A percentile compares a stretch with the other conserved stretches of the same genome.
Evolutionary conservation across 192 early-diverging fungal species (phyloP).

Genomic region (Pilaira anomala): DNA sequence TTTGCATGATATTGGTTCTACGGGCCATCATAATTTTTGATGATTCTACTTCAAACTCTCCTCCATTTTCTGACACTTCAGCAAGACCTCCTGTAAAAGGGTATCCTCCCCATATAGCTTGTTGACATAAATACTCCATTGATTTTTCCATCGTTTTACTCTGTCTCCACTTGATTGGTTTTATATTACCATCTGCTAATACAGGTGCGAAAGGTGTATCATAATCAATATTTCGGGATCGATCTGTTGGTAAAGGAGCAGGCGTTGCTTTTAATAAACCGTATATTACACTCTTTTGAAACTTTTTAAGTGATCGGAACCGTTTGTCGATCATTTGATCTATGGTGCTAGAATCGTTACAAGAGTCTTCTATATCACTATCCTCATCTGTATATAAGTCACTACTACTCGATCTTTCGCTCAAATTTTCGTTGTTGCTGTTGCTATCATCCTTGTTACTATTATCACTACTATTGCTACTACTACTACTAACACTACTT

Average conservation of each 20-base stretch:
- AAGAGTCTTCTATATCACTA: neutral
- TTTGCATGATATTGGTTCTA: conserved; percentile 35
- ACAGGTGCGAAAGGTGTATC: conserved; percentile 24
- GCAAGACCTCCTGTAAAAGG: conserved; percentile 42
- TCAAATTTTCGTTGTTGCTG: conserved; percentile 7
- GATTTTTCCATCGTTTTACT: conserved; percentile 35
- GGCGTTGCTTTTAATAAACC: neutral
- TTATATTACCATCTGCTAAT: neutral
- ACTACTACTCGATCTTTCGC: neutral
- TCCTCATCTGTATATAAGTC: neutral
- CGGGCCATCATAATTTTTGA: conserved; percentile 41
- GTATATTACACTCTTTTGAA: conserved; percentile 1
- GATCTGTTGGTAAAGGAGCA: neutral
- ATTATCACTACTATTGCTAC: neutral
- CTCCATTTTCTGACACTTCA: conserved; percentile 37
- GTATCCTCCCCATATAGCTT: conserved; percentile 43
- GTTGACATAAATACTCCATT: conserved; percentile 42
- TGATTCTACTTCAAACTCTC: conserved; percentile 43
- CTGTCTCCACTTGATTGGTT: conserved; percentile 31
- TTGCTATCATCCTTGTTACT: conserved; percentile 6
- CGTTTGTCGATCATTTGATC: no score
- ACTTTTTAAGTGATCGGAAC: neutral
- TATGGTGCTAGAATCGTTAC: neutral
- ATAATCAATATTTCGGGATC: conserved; percentile 5
- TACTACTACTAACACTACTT: neutral